A percentile compares a stretch with the other conserved stretches of the same genome.
Evolutionary conservation across 1,139 yeast genomes (phyloP).

Genomic region (Nakaseomyces bracarensis): DNA sequence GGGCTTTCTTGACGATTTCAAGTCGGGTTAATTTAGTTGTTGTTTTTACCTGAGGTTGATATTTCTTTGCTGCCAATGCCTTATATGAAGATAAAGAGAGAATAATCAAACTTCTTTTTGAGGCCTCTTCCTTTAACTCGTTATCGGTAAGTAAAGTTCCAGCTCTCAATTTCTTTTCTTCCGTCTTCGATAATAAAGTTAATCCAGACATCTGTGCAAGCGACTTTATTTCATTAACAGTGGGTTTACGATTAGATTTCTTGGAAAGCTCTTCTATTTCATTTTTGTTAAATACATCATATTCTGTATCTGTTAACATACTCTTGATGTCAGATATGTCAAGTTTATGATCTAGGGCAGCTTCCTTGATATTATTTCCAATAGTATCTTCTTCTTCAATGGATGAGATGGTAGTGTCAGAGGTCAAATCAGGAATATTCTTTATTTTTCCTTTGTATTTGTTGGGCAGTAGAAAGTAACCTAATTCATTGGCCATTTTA

Average conservation of each 20-base stretch:
- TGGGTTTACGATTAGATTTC: not conserved
- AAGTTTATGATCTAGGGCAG: not conserved
- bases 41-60: not conserved
- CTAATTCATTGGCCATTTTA: not conserved
- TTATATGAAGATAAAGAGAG: not conserved
- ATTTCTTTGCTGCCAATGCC: slow-evolving; percentile 2
- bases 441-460: not conserved
- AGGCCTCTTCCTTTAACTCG: not conserved
- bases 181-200: slow-evolving; percentile 9
- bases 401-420: slow-evolving; percentile 1
- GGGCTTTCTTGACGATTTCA: slow-evolving; percentile 10
- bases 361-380: no score
- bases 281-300: not conserved
- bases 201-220: slow-evolving; percentile 2
- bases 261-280: not conserved
- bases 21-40: not conserved
- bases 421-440: slow-evolving; percentile 3
- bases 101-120: slow-evolving; percentile 1
- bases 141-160: not conserved
- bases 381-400: no score
- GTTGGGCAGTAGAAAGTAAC: not conserved
- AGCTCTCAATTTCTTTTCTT: slow-evolving; percentile 7
- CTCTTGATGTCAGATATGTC: not conserved
- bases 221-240: not conserved
- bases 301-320: not conserved